Percentiles rank a stretch among this genome's conserved stretches.
These are phyloP conservation scores for Entomortierella parvispora DNA, from an alignment of 192 early-diverging fungal genomes.

Conservation along the genomic window DNA sequence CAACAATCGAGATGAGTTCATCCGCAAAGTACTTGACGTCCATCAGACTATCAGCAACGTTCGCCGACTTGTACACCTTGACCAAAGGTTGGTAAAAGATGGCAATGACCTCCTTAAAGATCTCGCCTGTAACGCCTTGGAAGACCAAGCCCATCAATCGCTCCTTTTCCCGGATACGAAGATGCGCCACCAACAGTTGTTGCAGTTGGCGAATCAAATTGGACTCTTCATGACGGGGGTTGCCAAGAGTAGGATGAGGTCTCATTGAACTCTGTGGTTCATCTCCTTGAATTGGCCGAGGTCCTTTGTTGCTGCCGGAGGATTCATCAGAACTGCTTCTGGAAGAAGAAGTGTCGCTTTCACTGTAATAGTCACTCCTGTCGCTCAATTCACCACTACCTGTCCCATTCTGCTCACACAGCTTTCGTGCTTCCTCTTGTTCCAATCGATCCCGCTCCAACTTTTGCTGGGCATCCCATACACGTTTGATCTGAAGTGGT, in stretches of 20 bases:
- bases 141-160: constrained; percentile 55
- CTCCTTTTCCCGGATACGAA: constrained; percentile 57
- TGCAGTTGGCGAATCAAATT: constrained; percentile 39
- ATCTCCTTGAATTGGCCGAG: constrained; percentile 10
- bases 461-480: constrained; percentile 3
- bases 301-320: constrained; percentile 1
- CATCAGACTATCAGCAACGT: constrained; percentile 57
- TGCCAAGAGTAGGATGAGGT: background rate
- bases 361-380: constrained; percentile 3
- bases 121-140: constrained; percentile 58
- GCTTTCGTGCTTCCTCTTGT: background rate
- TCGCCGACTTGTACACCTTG: constrained; percentile 62
- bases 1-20: constrained; percentile 59
- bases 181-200: constrained; percentile 52
- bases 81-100: constrained; percentile 65
- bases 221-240: constrained; percentile 9
- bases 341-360: background rate
- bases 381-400: constrained; percentile 6
- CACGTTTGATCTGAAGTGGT: constrained; percentile 15
- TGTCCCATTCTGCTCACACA: background rate
- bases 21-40: constrained; percentile 57
- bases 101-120: constrained; percentile 60
- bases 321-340: background rate
- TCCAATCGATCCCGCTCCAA: constrained; percentile 5
- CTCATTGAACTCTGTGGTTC: constrained; percentile 3